Percentiles rank a stretch among this genome's conserved stretches.
phyloP scores from a whole-genome alignment of 225 moss, liverwort and hornwort genomes.

The Sphagnum tenellum region DNA sequence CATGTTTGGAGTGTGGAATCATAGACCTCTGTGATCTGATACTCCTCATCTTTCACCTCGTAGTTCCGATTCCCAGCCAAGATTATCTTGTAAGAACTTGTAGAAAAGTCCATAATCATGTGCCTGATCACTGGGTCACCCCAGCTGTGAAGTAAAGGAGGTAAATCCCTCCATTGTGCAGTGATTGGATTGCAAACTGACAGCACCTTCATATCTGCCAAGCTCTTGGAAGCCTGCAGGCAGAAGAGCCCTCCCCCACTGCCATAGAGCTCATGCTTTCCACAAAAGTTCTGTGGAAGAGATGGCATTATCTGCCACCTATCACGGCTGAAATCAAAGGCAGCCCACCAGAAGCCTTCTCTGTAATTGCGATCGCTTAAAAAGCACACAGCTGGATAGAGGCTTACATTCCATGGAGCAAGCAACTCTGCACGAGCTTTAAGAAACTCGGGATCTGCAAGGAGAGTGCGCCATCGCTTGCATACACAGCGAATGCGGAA shows the following conservation, averaged over 20 bases:
- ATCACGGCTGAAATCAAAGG: conserved; percentile 10
- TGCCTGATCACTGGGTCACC: conserved; percentile 31
- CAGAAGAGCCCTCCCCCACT: conserved; percentile 33
- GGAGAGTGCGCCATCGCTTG: conserved; percentile 23
- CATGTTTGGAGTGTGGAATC: conserved; percentile 18
- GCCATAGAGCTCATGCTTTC: conserved; percentile 23
- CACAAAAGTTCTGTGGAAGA: conserved; percentile 4
- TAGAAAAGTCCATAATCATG: conserved; percentile 24
- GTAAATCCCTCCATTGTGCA: conserved; percentile 14
- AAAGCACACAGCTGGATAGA: conserved; percentile 27
- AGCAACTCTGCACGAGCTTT: conserved; percentile 10
- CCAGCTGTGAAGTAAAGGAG: conserved; percentile 17
- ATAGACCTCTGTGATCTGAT: conserved; percentile 26
- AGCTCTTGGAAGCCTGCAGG: conserved; percentile 18
- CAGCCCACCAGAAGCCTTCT: conserved; percentile 23
- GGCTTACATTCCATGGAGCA: conserved; percentile 11
- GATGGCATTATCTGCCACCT: conserved; percentile 38
- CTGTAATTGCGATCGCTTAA: conserved; percentile 14
- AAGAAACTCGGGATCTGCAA: conserved; percentile 15
- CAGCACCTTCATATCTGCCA: conserved; percentile 16
- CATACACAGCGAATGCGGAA: conserved; percentile 24
- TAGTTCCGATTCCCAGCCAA: conserved; percentile 32
- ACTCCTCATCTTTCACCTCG: conserved; percentile 21
- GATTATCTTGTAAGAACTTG: conserved; percentile 32
- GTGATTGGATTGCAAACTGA: conserved; percentile 42